A percentile compares a stretch with the other conserved stretches of the same genome.
These are phyloP conservation scores for Pseudocercospora fijiensis DNA, from an alignment of 2,329 filamentous ascomycete genomes.

Conservation along the genomic window DNA sequence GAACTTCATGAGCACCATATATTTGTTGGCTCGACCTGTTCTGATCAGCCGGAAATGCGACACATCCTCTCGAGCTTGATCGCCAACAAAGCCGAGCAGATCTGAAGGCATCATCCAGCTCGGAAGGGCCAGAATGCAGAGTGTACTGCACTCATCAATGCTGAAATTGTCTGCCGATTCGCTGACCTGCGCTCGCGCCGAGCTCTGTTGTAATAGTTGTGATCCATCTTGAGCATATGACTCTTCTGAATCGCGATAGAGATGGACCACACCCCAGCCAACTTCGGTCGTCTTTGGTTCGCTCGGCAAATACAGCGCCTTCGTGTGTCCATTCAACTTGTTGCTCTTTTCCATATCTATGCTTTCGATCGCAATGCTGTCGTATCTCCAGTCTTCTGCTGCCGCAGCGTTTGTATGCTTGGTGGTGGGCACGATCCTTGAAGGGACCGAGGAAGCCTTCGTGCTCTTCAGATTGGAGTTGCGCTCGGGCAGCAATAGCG, in stretches of 20 bases:
- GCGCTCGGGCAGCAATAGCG: conserved; percentile 38
- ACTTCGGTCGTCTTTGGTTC: conserved; percentile 71
- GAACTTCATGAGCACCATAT: conserved; percentile 96
- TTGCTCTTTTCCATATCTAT: conserved; percentile 64
- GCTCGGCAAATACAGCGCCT: conserved; percentile 73
- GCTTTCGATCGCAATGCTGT: conserved; percentile 73
- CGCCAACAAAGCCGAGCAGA: conserved; percentile 86
- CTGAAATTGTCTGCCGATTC: conserved; percentile 38
- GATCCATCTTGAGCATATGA: conserved; percentile 60
- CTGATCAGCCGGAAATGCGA: conserved; percentile 94
- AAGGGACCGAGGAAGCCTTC: conserved; percentile 35
- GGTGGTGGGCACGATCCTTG: conserved; percentile 35
- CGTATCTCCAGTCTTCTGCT: conserved; percentile 75
- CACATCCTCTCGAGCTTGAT: conserved; percentile 79
- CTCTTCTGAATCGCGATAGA: conserved; percentile 84
- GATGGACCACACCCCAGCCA: conserved; percentile 89
- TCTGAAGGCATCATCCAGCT: conserved; percentile 90
- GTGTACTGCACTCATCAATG: conserved; percentile 72
- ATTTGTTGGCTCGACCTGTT: conserved; percentile 83
- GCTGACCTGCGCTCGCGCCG: conserved; percentile 22
- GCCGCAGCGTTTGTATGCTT: conserved; percentile 51
- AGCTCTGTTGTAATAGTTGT: conserved; percentile 39
- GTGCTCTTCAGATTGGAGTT: conserved; percentile 37
- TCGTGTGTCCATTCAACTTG: conserved; percentile 61
- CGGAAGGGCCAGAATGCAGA: conserved; percentile 92